Evolutionary conservation across 2,329 filamentous ascomycete species (phyloP), one percentile per base, ranked within the genome.

Genomic region (Tolypocladium ovalisporum): DNA sequence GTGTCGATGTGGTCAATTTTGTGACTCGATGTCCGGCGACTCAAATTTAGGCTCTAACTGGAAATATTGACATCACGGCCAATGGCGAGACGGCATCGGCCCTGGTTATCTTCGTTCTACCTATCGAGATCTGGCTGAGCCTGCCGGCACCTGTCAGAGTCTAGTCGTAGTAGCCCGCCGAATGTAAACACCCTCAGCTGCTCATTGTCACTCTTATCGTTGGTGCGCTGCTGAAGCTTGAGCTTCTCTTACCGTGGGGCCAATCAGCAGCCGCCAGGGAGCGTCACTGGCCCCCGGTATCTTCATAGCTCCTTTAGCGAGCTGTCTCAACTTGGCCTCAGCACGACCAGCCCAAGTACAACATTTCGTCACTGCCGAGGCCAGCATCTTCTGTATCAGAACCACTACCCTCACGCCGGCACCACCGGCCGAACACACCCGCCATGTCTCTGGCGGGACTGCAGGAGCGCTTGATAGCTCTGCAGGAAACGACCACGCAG

Each of bases 401-500:
- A n/a, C 9, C 10, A 4, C 19, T 13, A 19, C 19, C 29, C 19
- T 8, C 32, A 24, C 36, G 54, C 39, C 40, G 24, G 54, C 55
- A 17, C 2, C 19, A 1, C n/a, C 39, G 15, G 22, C n/a, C 10
- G 19, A 13, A 22, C 15, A 7, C 36, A 32, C 32, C 42, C 37
- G 65, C 60, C 27, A 82, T 82, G 76, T 77, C 86, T 67, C 71
- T 85, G 73, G 74, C 85, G 74, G 69, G 80, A 64, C 64, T 90
- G 69, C 76, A 87, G 73, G 74, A 85, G 77, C 77, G 83, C 70
- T 75, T 86, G 34, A 67, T 70, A 66, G 79, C 76, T 61, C 73
- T 81, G 58, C 88, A 81, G 77, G 88, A 79, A 73, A 86, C 76
- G 24, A 82, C 81, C 9, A 66, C 73, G 7, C 81, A 85, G 68